phyloP scores from a whole-genome alignment of 208 protist species.

The Naegleria fowleri region DNA sequence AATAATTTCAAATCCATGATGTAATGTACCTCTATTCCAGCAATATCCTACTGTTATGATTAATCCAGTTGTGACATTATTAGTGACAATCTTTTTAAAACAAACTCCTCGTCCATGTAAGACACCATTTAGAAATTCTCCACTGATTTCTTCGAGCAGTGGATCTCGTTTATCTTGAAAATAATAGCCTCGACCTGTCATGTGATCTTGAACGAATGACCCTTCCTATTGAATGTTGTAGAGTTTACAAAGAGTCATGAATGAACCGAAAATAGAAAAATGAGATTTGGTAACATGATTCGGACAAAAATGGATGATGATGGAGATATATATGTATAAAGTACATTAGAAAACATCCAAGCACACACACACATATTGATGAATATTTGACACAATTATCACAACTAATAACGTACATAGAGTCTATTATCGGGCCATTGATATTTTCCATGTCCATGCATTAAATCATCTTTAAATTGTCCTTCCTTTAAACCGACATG shows the following conservation, averaged over 20 bases:
- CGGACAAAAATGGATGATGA: too few species aligned
- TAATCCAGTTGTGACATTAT: neutral
- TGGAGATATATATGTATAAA: too few species aligned
- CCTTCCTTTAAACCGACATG: neutral
- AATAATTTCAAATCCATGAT: constrained; percentile 5
- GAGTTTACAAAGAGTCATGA: too few species aligned
- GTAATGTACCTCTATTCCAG: neutral
- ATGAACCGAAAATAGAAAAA: too few species aligned
- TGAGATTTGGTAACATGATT: too few species aligned
- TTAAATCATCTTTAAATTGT: neutral
- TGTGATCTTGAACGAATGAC: neutral
- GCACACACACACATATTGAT: too few species aligned
- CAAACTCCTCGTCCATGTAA: neutral
- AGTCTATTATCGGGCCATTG: neutral
- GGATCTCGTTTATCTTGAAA: neutral
- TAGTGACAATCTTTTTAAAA: neutral
- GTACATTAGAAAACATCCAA: too few species aligned
- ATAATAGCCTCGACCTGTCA: neutral
- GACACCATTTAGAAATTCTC: neutral
- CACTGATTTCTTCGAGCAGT: neutral
- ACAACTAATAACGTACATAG: neutral
- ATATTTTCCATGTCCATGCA: neutral
- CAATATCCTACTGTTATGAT: neutral
- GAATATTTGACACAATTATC: too few species aligned
- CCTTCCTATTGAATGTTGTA: neutral